Conservation (phyloP, 805 yeast genomes). For the Saccharomycopsis oosterbeekiorum region DNA sequence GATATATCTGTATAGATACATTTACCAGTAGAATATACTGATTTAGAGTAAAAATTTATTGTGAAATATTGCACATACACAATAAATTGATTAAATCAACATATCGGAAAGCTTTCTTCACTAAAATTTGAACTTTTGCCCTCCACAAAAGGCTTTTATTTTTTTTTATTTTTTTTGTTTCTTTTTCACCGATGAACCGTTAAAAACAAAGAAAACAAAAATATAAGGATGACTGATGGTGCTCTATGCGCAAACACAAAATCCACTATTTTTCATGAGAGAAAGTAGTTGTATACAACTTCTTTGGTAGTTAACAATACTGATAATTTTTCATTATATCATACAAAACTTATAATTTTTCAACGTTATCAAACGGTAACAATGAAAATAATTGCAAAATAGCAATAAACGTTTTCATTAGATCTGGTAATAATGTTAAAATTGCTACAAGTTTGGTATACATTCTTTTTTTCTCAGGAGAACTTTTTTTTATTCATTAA, state of each 20-base stretch:
- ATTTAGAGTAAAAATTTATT: background rate
- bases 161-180: background rate
- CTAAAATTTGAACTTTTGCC: background rate
- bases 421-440: background rate
- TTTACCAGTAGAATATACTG: background rate
- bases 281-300: too few species aligned
- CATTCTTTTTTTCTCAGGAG: background rate
- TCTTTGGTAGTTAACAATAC: too few species aligned
- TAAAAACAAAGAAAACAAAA: background rate
- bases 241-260: too few species aligned
- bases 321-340: too few species aligned
- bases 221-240: background rate
- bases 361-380: too few species aligned
- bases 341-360: too few species aligned
- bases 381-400: too few species aligned
- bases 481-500: background rate
- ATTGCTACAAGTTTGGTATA: background rate
- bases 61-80: background rate
- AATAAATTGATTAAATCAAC: background rate
- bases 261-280: too few species aligned
- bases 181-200: background rate
- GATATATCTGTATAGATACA: background rate
- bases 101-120: background rate
- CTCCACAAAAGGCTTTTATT: background rate
- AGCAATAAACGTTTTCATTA: too few species aligned